Conservation (phyloP, 495 filamentous ascomycete species). For the Penicillium bovifimosum region DNA sequence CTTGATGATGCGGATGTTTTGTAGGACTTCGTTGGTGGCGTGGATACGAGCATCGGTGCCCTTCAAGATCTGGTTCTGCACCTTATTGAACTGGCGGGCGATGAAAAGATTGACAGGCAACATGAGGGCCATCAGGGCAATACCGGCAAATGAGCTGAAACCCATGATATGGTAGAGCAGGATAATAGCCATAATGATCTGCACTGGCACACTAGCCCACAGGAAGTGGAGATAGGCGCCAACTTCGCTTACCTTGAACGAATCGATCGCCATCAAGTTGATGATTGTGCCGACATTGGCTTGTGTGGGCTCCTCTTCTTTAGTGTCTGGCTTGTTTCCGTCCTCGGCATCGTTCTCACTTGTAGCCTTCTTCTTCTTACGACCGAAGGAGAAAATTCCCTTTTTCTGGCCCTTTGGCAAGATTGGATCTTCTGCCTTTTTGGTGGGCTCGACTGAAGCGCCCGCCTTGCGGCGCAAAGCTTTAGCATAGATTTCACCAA, state of each 20-base stretch:
- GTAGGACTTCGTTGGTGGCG: constrained; percentile 92
- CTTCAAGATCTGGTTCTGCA: constrained; percentile 86
- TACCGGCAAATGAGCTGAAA: constrained; percentile 87
- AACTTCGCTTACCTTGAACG: constrained; percentile 94
- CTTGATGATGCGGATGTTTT: constrained; percentile 99
- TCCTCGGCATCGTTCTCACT: constrained; percentile 29
- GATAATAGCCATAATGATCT: constrained; percentile 66
- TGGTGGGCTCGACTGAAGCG: constrained; percentile 55
- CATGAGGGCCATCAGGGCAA: constrained; percentile 83
- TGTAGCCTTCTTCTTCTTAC: constrained; percentile 50
- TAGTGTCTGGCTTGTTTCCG: constrained; percentile 33
- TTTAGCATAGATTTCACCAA: constrained; percentile 97
- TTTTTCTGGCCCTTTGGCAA: constrained; percentile 40
- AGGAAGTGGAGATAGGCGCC: constrained; percentile 90
- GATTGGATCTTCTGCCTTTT: constrained; percentile 36
- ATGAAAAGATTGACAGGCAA: constrained; percentile 86
- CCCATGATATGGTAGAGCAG: constrained; percentile 88
- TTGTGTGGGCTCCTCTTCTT: constrained; percentile 52
- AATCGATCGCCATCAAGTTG: constrained; percentile 98
- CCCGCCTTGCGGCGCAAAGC: constrained; percentile 88
- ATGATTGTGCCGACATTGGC: constrained; percentile 95
- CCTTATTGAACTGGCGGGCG: constrained; percentile 72
- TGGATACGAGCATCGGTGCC: constrained; percentile 96
- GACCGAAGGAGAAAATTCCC: constrained; percentile 48
- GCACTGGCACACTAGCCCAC: constrained; percentile 77